Evolutionary conservation across 164 flowering plant species (phyloP).

Genomic region (Echeveria elegans): DNA sequence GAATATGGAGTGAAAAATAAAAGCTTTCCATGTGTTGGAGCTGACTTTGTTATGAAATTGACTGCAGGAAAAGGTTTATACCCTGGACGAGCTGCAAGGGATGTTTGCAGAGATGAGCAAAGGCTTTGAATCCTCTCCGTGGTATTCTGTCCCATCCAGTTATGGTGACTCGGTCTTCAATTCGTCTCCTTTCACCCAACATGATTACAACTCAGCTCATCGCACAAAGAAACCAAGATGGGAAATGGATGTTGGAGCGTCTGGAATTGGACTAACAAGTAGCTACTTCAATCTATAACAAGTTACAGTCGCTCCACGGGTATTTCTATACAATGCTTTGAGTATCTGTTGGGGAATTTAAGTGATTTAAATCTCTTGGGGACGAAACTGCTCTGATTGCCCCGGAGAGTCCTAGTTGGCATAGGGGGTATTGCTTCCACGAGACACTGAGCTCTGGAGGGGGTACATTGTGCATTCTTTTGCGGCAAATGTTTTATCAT

Average conservation of each 20-base stretch:
- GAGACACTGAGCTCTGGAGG: not conserved
- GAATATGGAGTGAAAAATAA: not conserved
- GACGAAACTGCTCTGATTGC: not conserved
- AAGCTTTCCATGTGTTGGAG: not conserved
- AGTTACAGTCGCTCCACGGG: not conserved
- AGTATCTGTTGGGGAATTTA: not conserved
- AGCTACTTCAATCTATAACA: not conserved
- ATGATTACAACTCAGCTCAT: not conserved
- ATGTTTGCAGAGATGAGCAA: conserved; percentile 44
- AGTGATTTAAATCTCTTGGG: not conserved
- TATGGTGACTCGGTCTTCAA: conserved; percentile 6
- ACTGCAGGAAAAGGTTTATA: conserved; percentile 29
- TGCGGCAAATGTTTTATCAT: no score
- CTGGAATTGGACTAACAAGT: not conserved
- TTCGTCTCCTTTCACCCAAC: not conserved
- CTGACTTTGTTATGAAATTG: not conserved
- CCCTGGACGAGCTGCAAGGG: conserved; percentile 40
- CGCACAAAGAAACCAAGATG: conserved; percentile 18
- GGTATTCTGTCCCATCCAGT: not conserved
- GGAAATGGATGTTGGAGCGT: conserved; percentile 8
- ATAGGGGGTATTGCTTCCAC: not conserved
- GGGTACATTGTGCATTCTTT: not conserved
- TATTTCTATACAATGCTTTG: not conserved
- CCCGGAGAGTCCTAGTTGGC: not conserved
- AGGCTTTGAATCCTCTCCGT: conserved; percentile 17